A percentile compares a stretch with the other conserved stretches of the same genome.
Evolutionary conservation across 768 basidiomycete species (phyloP).

Genomic region (Zangia roseola): DNA sequence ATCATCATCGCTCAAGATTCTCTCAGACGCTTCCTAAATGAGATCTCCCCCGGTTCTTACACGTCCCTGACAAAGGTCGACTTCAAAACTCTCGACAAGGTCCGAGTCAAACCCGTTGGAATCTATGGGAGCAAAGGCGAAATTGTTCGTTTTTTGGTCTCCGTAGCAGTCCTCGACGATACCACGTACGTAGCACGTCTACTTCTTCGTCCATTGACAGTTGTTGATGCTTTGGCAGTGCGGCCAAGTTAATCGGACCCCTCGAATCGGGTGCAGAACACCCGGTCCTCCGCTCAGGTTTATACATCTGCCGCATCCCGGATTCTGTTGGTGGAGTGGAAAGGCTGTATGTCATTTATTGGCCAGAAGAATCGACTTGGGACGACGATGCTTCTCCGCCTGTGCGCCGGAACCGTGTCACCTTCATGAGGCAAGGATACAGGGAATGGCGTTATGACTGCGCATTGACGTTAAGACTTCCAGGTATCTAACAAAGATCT

Average conservation of each 20-base stretch:
- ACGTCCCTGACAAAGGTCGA: slow-evolving; percentile 55
- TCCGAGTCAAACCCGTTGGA: slow-evolving; percentile 47
- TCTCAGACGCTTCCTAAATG: slow-evolving; percentile 47
- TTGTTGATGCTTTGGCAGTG: slow-evolving; percentile 10
- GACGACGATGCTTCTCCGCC: slow-evolving; percentile 47
- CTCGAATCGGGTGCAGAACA: slow-evolving; percentile 1
- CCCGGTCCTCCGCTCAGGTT: slow-evolving; percentile 45
- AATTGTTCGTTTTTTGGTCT: slow-evolving; percentile 46
- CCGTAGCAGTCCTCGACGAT: slow-evolving; percentile 37
- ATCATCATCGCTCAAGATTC: slow-evolving; percentile 58
- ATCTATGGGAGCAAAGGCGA: slow-evolving; percentile 55
- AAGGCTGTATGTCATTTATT: slow-evolving; percentile 51
- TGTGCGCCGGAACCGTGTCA: slow-evolving; percentile 50
- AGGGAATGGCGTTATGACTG: neutral
- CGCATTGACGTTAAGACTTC: neutral
- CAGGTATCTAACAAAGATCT: slow-evolving; percentile 59
- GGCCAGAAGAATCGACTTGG: slow-evolving; percentile 65
- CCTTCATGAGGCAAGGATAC: slow-evolving; percentile 54
- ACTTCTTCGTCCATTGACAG: neutral
- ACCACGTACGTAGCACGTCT: slow-evolving; percentile 45
- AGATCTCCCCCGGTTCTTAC: slow-evolving; percentile 50
- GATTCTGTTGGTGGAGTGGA: slow-evolving; percentile 7
- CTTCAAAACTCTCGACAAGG: slow-evolving; percentile 50
- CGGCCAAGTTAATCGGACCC: slow-evolving; percentile 6
- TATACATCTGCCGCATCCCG: slow-evolving; percentile 42